Conservation (phyloP, 2,329 filamentous ascomycete species). For the Elsinoe australis region DNA sequence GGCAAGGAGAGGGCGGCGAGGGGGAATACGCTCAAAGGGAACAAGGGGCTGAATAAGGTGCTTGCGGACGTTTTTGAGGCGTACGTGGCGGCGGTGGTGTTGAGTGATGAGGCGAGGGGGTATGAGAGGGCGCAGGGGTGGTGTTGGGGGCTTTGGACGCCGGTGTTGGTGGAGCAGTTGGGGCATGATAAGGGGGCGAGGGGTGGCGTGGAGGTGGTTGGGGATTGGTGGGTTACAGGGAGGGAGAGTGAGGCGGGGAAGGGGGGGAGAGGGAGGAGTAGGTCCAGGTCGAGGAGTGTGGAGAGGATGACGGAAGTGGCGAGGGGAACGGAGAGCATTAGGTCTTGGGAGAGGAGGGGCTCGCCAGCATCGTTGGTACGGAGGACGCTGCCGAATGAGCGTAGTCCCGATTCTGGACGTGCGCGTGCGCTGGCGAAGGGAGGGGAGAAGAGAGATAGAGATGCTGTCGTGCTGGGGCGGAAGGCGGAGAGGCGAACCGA, state of each 20-base stretch:
- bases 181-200: background rate
- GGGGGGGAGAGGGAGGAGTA: no score
- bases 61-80: constrained; percentile 85
- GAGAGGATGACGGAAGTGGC: no score
- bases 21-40: constrained; percentile 21
- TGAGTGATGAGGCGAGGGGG: constrained; percentile 58
- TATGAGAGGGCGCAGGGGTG: constrained; percentile 56
- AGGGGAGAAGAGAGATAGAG: no score
- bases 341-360: no score
- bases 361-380: no score
- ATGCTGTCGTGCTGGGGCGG: no score
- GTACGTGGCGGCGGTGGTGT: constrained; percentile 71
- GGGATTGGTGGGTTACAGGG: background rate
- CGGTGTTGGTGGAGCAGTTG: constrained; percentile 44
- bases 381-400: no score
- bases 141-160: constrained; percentile 68
- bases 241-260: background rate
- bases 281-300: no score
- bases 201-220: background rate
- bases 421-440: no score
- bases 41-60: constrained; percentile 60
- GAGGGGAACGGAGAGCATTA: no score
- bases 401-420: no score
- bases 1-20: constrained; percentile 27
- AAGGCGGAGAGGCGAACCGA: no score